These are phyloP conservation scores for Marvania coccoides DNA, from an alignment of 139 green algal species.

Conservation along the genomic window DNA sequence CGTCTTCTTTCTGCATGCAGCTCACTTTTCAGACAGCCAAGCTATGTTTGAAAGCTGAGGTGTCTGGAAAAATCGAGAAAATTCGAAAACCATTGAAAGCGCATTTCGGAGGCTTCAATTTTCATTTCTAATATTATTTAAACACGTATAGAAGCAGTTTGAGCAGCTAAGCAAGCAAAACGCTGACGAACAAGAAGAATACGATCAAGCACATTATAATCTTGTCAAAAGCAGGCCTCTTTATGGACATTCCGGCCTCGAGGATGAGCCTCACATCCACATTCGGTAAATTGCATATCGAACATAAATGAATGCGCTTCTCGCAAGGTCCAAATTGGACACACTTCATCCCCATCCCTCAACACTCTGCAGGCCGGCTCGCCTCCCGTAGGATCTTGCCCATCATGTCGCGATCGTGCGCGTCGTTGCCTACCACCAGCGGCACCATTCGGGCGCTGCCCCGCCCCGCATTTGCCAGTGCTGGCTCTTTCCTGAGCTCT, in stretches of 20 bases:
- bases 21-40: too few species aligned
- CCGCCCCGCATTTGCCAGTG: background rate
- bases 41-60: too few species aligned
- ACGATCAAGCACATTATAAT: too few species aligned
- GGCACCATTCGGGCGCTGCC: background rate
- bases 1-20: too few species aligned
- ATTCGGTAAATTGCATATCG: too few species aligned
- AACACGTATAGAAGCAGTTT: background rate
- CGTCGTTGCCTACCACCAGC: background rate
- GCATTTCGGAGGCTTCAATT: too few species aligned
- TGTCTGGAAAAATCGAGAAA: too few species aligned
- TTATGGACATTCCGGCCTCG: background rate
- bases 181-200: background rate
- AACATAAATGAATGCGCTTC: too few species aligned
- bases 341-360: too few species aligned
- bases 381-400: background rate
- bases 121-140: background rate
- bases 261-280: too few species aligned
- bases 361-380: background rate
- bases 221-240: background rate
- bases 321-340: too few species aligned
- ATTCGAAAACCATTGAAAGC: too few species aligned
- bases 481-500: background rate
- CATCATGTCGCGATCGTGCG: background rate
- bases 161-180: background rate